Evolutionary conservation across 2,329 filamentous ascomycete genomes (phyloP).

Genomic region (Endocalyx cinctus): DNA sequence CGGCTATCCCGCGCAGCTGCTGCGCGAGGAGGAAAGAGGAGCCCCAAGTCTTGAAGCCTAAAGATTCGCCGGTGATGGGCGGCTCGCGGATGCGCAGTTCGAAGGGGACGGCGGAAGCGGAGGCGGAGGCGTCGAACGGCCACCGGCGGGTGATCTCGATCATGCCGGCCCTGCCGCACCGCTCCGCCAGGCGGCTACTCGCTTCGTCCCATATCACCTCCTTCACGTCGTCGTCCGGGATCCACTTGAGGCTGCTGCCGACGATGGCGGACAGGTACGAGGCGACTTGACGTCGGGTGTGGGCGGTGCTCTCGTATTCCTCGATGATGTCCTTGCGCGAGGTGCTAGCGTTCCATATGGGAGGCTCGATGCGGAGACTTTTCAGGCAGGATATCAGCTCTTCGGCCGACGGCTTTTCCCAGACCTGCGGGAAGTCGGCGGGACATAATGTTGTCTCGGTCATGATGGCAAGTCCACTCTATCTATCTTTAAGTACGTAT

Average conservation of each 20-base stretch:
- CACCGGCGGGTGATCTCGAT: slow-evolving; percentile 52
- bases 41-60: slow-evolving; percentile 94
- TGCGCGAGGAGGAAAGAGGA: slow-evolving; percentile 82
- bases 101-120: slow-evolving; percentile 39
- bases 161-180: slow-evolving; percentile 72
- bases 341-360: slow-evolving; percentile 56
- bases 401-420: slow-evolving; percentile 65
- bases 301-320: slow-evolving; percentile 37
- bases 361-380: slow-evolving; percentile 61
- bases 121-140: slow-evolving; percentile 39
- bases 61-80: slow-evolving; percentile 77
- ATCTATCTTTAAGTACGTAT: too few relatives aligned
- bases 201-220: slow-evolving; percentile 75
- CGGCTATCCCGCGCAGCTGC: slow-evolving; percentile 52
- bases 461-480: too few relatives aligned
- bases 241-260: slow-evolving; percentile 63
- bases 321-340: slow-evolving; percentile 37
- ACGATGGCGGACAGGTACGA: slow-evolving; percentile 67
- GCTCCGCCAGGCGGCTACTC: slow-evolving; percentile 74
- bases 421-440: slow-evolving; percentile 74
- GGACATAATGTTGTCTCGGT: slow-evolving; percentile 28
- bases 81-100: slow-evolving; percentile 78
- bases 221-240: slow-evolving; percentile 59
- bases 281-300: slow-evolving; percentile 48
- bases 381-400: slow-evolving; percentile 63